Conservation (phyloP, 116 monocot genomes). For the Iris pallida region DNA sequence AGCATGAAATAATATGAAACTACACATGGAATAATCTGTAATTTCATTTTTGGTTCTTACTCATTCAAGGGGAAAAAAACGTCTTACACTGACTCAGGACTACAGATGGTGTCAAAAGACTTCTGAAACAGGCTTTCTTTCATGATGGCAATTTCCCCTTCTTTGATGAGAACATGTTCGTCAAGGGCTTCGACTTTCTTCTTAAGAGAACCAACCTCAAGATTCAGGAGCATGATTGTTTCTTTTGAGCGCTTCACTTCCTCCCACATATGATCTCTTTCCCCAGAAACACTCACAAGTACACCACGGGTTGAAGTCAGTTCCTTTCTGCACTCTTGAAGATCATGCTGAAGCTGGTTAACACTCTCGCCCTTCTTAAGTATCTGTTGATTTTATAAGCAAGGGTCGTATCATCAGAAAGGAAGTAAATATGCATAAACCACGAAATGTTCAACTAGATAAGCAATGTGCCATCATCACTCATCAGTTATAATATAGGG, state of each 20-base stretch:
- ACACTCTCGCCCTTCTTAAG: slow-evolving; percentile 54
- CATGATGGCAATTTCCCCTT: slow-evolving; percentile 84
- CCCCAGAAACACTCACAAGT: slow-evolving; percentile 51
- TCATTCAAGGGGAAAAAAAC: slow-evolving; percentile 15
- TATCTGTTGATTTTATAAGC: slow-evolving; percentile 37
- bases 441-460: no score
- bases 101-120: slow-evolving; percentile 39
- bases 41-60: not conserved
- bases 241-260: slow-evolving; percentile 58
- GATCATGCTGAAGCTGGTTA: slow-evolving; percentile 48
- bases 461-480: no score
- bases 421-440: no score
- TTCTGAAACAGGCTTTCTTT: slow-evolving; percentile 55
- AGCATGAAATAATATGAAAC: no score
- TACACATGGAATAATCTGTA: no score
- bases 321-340: slow-evolving; percentile 57
- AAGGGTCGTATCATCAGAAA: not conserved
- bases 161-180: slow-evolving; percentile 69
- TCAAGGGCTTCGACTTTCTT: slow-evolving; percentile 84
- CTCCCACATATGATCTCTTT: slow-evolving; percentile 68
- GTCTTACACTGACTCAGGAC: slow-evolving; percentile 22
- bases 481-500: no score
- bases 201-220: slow-evolving; percentile 43
- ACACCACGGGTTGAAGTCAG: slow-evolving; percentile 29
- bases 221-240: slow-evolving; percentile 44